These are phyloP conservation scores for Penicillium herquei DNA, from an alignment of 495 filamentous ascomycete genomes.

Conservation along the genomic window DNA sequence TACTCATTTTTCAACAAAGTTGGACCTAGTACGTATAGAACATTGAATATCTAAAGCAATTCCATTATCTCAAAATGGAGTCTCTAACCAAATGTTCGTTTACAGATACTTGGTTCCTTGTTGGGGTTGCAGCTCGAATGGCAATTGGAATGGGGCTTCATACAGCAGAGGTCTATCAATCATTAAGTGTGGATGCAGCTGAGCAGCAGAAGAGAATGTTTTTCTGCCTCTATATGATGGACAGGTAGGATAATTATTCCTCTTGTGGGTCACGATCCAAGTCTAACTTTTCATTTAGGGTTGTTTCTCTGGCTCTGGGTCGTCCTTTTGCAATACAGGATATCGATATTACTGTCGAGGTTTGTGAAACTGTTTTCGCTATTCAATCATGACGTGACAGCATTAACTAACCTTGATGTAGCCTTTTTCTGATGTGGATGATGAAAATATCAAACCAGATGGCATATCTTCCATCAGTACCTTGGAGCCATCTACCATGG, in stretches of 20 bases:
- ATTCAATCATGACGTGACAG: not conserved
- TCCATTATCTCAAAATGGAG: too few relatives aligned
- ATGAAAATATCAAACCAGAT: constrained; percentile 29
- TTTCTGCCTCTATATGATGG: constrained; percentile 47
- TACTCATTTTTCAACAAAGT: constrained; percentile 43
- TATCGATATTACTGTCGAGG: constrained; percentile 37
- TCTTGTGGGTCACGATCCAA: not conserved
- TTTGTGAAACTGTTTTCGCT: constrained; percentile 4
- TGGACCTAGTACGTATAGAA: constrained; percentile 33
- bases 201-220: constrained; percentile 39
- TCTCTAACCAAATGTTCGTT: too few relatives aligned
- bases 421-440: constrained; percentile 36
- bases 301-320: constrained; percentile 39
- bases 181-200: constrained; percentile 22
- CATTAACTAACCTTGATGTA: constrained; percentile 10
- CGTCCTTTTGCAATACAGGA: constrained; percentile 41
- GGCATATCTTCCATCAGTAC: constrained; percentile 14
- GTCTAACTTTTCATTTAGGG: constrained; percentile 16
- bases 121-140: constrained; percentile 33
- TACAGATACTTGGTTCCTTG: constrained; percentile 35
- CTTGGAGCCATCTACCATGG: constrained; percentile 33
- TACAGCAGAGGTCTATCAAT: constrained; percentile 20
- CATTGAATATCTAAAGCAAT: not conserved
- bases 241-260: constrained; percentile 23
- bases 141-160: constrained; percentile 36